These are phyloP conservation scores for Saturnispora halmiae DNA, from an alignment of 805 yeast species.

Conservation along the genomic window DNA sequence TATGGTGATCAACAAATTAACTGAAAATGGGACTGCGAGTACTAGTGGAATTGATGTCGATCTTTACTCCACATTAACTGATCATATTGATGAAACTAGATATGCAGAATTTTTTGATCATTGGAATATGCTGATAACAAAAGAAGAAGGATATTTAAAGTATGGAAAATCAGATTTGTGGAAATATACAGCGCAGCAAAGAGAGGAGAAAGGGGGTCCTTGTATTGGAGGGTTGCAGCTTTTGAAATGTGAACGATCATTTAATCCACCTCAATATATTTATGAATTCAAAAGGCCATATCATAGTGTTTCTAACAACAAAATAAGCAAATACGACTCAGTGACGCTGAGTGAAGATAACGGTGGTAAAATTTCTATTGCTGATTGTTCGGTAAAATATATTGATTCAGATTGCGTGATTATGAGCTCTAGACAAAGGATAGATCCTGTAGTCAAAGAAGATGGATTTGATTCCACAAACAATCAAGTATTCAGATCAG, in stretches of 20 bases:
- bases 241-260: constrained; percentile 18
- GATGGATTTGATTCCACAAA: constrained; percentile 34
- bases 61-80: constrained; percentile 40
- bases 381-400: constrained; percentile 47
- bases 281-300: constrained; percentile 46
- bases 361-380: constrained; percentile 49
- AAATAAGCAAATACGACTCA: constrained; percentile 49
- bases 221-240: constrained; percentile 47
- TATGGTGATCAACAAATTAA: constrained; percentile 52
- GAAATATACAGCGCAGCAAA: constrained; percentile 46
- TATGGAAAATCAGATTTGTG: constrained; percentile 56
- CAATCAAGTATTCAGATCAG: constrained; percentile 47
- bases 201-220: constrained; percentile 55
- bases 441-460: constrained; percentile 30
- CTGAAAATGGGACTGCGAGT: constrained; percentile 49
- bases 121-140: constrained; percentile 67
- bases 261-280: constrained; percentile 23
- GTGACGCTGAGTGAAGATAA: constrained; percentile 71
- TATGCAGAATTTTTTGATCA: constrained; percentile 52
- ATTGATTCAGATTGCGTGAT: constrained; percentile 37
- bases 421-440: constrained; percentile 46
- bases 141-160: constrained; percentile 57
- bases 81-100: constrained; percentile 30
- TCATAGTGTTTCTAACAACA: too few species aligned
- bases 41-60: constrained; percentile 44